These are phyloP conservation scores for Leccinum boreale DNA, from an alignment of 768 basidiomycete species.

Conservation along the genomic window DNA sequence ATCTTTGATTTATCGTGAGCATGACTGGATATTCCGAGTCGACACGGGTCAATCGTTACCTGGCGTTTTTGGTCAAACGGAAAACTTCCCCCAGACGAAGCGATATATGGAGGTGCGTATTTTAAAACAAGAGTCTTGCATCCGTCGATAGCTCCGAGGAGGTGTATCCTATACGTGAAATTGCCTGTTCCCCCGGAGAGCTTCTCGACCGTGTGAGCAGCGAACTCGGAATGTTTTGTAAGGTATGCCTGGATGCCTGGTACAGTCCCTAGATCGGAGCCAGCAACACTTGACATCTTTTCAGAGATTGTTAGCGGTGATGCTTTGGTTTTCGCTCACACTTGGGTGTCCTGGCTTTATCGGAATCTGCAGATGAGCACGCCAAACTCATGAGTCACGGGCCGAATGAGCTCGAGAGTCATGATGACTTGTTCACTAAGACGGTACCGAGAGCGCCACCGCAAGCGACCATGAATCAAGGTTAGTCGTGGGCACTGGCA, in stretches of 20 bases:
- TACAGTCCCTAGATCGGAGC: constrained; percentile 28
- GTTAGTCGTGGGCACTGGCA: not conserved
- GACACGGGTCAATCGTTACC: constrained; percentile 33
- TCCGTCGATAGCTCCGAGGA: constrained; percentile 40
- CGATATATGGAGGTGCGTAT: constrained; percentile 48
- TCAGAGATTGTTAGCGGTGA: not conserved
- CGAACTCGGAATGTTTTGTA: constrained; percentile 41
- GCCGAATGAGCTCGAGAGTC: not conserved
- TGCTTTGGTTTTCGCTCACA: not conserved
- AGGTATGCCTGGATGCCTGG: constrained; percentile 43
- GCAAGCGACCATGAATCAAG: not conserved
- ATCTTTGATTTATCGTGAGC: constrained; percentile 35
- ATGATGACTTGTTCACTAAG: not conserved
- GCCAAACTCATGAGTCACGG: constrained; percentile 10
- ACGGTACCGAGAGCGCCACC: constrained; percentile 2
- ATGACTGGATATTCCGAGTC: not conserved
- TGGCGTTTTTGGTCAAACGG: constrained; percentile 49
- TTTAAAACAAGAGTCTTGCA: constrained; percentile 53
- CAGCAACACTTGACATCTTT: constrained; percentile 15
- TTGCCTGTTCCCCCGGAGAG: constrained; percentile 55
- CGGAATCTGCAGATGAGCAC: constrained; percentile 1
- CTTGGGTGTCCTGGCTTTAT: not conserved
- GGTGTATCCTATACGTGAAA: constrained; percentile 54
- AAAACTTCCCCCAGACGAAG: constrained; percentile 17
- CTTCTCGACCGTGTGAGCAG: constrained; percentile 34